A percentile compares a stretch with the other conserved stretches of the same genome.
Evolutionary conservation across 345 rosid genomes (phyloP).

Genomic region (Garcia nutans): DNA sequence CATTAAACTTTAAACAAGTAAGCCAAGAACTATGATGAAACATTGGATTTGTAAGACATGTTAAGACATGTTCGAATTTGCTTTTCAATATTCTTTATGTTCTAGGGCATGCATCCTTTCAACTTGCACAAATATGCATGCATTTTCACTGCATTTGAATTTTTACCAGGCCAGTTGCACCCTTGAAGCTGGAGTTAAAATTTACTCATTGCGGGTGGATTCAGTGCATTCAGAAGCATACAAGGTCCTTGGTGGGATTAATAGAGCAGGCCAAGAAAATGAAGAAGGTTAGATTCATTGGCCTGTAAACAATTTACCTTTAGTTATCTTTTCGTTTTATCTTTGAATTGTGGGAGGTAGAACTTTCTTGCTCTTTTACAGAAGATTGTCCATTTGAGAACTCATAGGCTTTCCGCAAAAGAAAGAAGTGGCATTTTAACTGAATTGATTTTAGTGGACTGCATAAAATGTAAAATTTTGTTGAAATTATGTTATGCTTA

Average conservation of each 20-base stretch:
- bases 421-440: neutral
- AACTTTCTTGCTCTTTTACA: neutral
- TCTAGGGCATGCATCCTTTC: neutral
- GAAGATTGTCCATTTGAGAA: neutral
- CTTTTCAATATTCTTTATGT: neutral
- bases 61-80: neutral
- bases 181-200: slow-evolving; percentile 95
- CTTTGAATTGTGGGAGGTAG: neutral
- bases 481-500: neutral
- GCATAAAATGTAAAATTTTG: neutral
- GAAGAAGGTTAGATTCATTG: slow-evolving; percentile 56
- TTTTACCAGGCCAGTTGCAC: slow-evolving; percentile 84
- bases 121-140: neutral
- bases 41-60: neutral
- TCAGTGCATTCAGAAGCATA: slow-evolving; percentile 93
- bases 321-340: neutral
- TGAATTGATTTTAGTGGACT: neutral
- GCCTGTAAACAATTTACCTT: neutral
- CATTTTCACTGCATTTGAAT: neutral
- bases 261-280: slow-evolving; percentile 67
- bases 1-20: neutral
- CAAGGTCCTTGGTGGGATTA: slow-evolving; percentile 93
- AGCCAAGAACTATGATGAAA: neutral
- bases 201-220: slow-evolving; percentile 87
- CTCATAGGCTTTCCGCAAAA: neutral